phyloP scores from a whole-genome alignment of 108 stramenopile genomes.

The Mediolabrus comicus region DNA sequence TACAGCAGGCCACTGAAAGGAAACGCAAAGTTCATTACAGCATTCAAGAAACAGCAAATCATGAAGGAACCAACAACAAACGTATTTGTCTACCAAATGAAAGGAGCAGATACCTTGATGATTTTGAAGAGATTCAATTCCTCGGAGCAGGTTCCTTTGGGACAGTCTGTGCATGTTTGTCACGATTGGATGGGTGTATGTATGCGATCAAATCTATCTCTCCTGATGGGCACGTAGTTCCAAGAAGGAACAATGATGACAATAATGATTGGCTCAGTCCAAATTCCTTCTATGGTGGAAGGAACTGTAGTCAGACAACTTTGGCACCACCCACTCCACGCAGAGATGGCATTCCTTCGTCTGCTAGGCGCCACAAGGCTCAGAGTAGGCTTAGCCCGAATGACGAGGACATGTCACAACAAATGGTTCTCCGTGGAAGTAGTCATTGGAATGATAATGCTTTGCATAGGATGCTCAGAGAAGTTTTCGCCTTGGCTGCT shows the following conservation, averaged over 20 bases:
- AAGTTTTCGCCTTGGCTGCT: constrained; percentile 51
- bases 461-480: constrained; percentile 74
- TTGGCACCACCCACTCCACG: constrained; percentile 20
- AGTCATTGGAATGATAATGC: constrained; percentile 36
- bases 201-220: constrained; percentile 45
- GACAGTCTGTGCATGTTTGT: constrained; percentile 36
- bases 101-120: constrained; percentile 32
- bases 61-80: not conserved
- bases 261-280: too few relatives aligned
- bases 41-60: not conserved
- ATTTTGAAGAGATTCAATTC: constrained; percentile 39
- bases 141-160: constrained; percentile 47
- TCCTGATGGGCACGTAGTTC: constrained; percentile 13
- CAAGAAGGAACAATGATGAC: not conserved
- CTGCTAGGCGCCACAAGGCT: constrained; percentile 20
- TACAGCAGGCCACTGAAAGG: not conserved
- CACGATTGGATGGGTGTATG: constrained; percentile 42
- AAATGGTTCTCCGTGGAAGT: constrained; percentile 5
- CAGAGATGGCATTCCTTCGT: constrained; percentile 10
- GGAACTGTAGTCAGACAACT: not conserved
- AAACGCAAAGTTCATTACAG: not conserved
- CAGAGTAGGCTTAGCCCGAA: constrained; percentile 50
- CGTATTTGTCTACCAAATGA: not conserved
- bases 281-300: not conserved
- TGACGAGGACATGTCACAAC: not conserved